phyloP scores from a whole-genome alignment of 2,329 filamentous ascomycete species.

The Trichoderma sp. region DNA sequence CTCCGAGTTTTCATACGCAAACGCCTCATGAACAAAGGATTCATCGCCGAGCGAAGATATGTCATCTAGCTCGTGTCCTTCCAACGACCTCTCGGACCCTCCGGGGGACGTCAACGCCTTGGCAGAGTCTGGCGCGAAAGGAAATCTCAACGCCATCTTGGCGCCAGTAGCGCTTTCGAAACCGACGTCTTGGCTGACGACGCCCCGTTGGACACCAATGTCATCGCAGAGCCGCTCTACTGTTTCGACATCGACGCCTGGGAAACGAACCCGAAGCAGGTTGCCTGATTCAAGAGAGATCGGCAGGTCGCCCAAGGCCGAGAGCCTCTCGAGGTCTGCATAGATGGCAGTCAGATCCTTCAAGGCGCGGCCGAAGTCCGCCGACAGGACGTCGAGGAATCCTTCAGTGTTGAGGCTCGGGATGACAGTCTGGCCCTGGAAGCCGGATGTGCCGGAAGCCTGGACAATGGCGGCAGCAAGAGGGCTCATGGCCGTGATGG shows the following conservation, averaged over 20 bases:
- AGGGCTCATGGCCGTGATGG: constrained; percentile 82
- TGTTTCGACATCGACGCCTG: constrained; percentile 81
- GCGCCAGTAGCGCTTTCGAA: constrained; percentile 70
- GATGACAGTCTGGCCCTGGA: constrained; percentile 46
- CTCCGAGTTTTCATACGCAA: constrained; percentile 48
- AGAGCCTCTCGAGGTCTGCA: constrained; percentile 77
- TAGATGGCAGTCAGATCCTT: constrained; percentile 80
- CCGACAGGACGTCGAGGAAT: constrained; percentile 80
- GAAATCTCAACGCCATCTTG: constrained; percentile 78
- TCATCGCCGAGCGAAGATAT: constrained; percentile 42
- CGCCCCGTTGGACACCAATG: constrained; percentile 77
- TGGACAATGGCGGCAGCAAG: constrained; percentile 60
- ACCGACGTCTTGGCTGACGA: constrained; percentile 74
- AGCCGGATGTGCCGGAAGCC: constrained; percentile 47
- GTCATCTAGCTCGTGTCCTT: constrained; percentile 47
- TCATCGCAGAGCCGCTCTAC: constrained; percentile 86
- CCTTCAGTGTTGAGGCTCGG: constrained; percentile 78
- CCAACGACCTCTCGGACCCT: constrained; percentile 51
- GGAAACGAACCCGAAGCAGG: constrained; percentile 80
- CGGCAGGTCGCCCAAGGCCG: constrained; percentile 79
- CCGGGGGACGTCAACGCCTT: constrained; percentile 50
- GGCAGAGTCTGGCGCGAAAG: constrained; percentile 68
- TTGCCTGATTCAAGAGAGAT: constrained; percentile 70
- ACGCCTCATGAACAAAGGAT: constrained; percentile 45
- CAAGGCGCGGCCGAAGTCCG: constrained; percentile 84